Percentiles rank a stretch among this genome's conserved stretches.
Conservation (phyloP, 2,329 filamentous ascomycete species). For the Ophiostoma montium region DNA sequence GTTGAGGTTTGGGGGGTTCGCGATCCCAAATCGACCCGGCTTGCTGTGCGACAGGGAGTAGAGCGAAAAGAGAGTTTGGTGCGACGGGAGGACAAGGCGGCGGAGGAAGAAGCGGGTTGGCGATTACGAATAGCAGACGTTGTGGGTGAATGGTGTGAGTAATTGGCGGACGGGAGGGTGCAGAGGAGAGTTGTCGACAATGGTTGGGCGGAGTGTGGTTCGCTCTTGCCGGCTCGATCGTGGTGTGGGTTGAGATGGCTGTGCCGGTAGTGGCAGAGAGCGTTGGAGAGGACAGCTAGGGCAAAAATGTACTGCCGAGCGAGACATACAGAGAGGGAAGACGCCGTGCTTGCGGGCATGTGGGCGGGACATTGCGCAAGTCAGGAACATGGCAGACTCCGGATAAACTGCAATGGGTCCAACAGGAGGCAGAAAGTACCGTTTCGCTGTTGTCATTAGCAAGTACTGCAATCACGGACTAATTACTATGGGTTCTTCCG, state of each 20-base stretch:
- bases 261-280: background rate
- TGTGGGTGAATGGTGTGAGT: background rate
- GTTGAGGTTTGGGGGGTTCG: background rate
- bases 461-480: background rate
- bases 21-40: background rate
- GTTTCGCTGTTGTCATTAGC: background rate
- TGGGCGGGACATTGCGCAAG: conserved; percentile 5
- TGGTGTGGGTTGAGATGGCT: background rate
- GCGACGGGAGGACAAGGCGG: background rate
- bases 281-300: background rate
- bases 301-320: background rate
- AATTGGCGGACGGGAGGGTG: too few species aligned
- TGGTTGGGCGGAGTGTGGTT: background rate
- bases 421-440: background rate
- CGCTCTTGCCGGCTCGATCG: background rate
- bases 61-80: background rate
- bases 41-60: background rate
- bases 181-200: background rate
- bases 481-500: background rate
- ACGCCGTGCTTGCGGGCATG: background rate
- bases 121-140: background rate
- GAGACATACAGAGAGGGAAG: background rate
- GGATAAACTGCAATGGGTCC: conserved; percentile 4
- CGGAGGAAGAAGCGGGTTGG: background rate
- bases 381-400: background rate